Percentiles rank a stretch among this genome's conserved stretches.
phyloP scores from a whole-genome alignment of 1,284 basidiomycete genomes.

The Prillingera fragicola region DNA sequence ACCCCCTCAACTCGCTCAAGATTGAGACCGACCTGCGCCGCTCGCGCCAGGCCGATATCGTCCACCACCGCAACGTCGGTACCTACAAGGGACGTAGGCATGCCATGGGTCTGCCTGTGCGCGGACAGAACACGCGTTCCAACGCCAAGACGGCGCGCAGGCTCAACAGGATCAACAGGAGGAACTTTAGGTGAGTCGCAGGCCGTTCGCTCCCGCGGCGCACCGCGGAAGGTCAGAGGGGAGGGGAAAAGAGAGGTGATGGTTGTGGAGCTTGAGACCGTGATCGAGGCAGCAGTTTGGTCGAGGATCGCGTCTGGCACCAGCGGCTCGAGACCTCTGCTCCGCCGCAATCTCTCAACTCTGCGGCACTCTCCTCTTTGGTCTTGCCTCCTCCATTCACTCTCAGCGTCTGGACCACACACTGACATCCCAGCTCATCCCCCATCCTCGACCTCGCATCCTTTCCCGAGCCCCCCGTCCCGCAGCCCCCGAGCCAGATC shows the following conservation, averaged over 20 bases:
- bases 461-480: slow-evolving; percentile 7
- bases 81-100: slow-evolving; percentile 52
- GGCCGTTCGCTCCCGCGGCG: too few relatives aligned
- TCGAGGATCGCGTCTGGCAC: too few relatives aligned
- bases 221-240: too few relatives aligned
- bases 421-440: slow-evolving; percentile 1
- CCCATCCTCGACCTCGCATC: not conserved
- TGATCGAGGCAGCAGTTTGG: too few relatives aligned
- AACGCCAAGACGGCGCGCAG: slow-evolving; percentile 53
- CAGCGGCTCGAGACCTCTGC: too few relatives aligned
- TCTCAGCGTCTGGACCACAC: not conserved
- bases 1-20: slow-evolving; percentile 50
- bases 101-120: slow-evolving; percentile 52
- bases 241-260: too few relatives aligned
- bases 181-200: slow-evolving; percentile 25
- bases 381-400: not conserved
- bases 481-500: slow-evolving; percentile 16
- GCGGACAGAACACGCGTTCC: slow-evolving; percentile 54
- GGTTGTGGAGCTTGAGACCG: too few relatives aligned
- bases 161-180: slow-evolving; percentile 50
- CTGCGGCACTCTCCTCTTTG: too few relatives aligned
- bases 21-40: slow-evolving; percentile 54
- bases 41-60: slow-evolving; percentile 50
- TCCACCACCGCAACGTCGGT: slow-evolving; percentile 53
- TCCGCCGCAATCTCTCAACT: too few relatives aligned